phyloP scores from a whole-genome alignment of 2,329 filamentous ascomycete genomes.

The Pseudogymnoascus sp. region DNA sequence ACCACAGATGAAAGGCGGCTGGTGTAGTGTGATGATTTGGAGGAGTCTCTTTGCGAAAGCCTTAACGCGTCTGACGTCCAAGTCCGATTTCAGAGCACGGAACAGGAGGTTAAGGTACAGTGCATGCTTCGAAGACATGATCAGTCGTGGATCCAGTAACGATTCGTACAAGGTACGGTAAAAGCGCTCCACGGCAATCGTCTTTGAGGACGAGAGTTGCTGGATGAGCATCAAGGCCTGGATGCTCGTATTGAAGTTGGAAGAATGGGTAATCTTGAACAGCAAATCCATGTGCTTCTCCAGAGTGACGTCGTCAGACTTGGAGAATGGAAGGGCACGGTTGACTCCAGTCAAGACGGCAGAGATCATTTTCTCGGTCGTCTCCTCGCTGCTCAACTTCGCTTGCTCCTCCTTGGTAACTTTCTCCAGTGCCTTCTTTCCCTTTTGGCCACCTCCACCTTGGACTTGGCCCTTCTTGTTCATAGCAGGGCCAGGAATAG shows the following conservation, averaged over 20 bases:
- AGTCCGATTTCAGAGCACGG: conserved; percentile 77
- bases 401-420: conserved; percentile 33
- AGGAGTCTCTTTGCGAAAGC: conserved; percentile 92
- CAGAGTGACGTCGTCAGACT: conserved; percentile 68
- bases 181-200: conserved; percentile 80
- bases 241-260: conserved; percentile 97
- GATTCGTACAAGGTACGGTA: conserved; percentile 96
- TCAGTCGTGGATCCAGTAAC: conserved; percentile 78
- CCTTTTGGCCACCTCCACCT: conserved; percentile 44
- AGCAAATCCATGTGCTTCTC: conserved; percentile 88
- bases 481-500: conserved; percentile 34
- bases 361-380: conserved; percentile 85
- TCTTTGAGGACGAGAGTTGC: conserved; percentile 75
- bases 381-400: conserved; percentile 32
- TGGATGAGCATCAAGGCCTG: conserved; percentile 94
- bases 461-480: conserved; percentile 46
- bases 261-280: conserved; percentile 92
- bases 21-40: conserved; percentile 79
- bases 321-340: conserved; percentile 87
- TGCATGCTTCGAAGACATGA: conserved; percentile 88
- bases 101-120: conserved; percentile 91
- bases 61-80: conserved; percentile 87
- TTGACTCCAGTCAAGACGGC: conserved; percentile 91
- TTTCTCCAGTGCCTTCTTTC: conserved; percentile 43
- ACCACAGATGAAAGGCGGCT: conserved; percentile 86